These are phyloP conservation scores for Plasmodium vivax DNA, from an alignment of 169 alveolate genomes.

Conservation along the genomic window DNA sequence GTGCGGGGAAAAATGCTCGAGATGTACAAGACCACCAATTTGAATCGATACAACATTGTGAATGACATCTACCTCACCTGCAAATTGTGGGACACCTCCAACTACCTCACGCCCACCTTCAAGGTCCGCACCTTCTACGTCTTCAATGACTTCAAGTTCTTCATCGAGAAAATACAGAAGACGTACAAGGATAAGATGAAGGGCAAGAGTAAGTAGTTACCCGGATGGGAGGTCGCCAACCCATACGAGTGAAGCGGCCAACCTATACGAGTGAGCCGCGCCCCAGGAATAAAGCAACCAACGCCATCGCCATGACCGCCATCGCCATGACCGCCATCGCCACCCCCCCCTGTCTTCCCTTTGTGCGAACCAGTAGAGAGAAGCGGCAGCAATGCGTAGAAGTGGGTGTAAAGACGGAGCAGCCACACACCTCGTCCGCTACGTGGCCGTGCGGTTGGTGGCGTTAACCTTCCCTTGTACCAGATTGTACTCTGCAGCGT, in stretches of 20 bases:
- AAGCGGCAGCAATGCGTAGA: neutral
- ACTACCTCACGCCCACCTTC: constrained; percentile 50
- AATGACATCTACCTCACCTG: constrained; percentile 26
- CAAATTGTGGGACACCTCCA: constrained; percentile 25
- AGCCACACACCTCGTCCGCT: neutral
- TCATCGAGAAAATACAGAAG: constrained; percentile 1
- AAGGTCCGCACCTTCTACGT: constrained; percentile 25
- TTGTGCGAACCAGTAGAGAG: neutral
- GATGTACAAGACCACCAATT: constrained; percentile 17
- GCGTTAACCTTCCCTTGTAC: neutral
- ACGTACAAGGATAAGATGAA: neutral
- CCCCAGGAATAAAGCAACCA: too few species aligned
- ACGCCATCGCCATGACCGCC: too few species aligned
- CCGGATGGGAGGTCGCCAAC: too few species aligned
- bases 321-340: too few species aligned
- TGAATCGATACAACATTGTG: constrained; percentile 17
- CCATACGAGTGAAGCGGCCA: too few species aligned
- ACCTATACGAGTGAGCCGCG: too few species aligned
- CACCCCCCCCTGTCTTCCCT: neutral
- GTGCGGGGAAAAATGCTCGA: constrained; percentile 36
- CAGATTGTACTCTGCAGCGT: neutral
- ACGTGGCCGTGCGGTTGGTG: neutral
- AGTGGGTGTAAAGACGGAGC: neutral
- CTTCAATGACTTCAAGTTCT: constrained; percentile 24
- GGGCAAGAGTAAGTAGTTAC: too few species aligned